Conservation (phyloP, 2,329 filamentous ascomycete species). For the Xylaria polymorpha region DNA sequence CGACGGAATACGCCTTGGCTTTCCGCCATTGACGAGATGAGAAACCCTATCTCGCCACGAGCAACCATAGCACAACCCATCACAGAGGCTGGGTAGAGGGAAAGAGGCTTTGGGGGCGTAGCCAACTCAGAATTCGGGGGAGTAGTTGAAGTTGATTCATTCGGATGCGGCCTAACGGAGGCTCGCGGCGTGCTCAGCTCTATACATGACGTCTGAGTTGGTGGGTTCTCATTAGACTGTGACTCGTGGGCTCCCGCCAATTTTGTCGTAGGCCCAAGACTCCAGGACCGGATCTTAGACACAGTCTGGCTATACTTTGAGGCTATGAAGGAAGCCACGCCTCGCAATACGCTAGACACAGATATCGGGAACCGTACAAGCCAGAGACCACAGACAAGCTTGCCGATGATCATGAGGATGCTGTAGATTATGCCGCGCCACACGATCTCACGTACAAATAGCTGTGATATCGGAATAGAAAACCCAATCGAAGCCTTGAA, state of each 20-base stretch:
- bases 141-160: background rate
- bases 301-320: constrained; percentile 32
- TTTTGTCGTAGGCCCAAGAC: background rate
- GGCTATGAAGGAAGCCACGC: constrained; percentile 21
- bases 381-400: constrained; percentile 71
- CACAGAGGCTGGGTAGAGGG: constrained; percentile 74
- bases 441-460: constrained; percentile 72
- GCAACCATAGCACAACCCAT: constrained; percentile 77
- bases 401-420: constrained; percentile 74
- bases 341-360: constrained; percentile 15
- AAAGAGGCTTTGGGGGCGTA: constrained; percentile 62
- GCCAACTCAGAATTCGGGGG: no score
- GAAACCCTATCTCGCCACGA: constrained; percentile 82
- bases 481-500: constrained; percentile 74
- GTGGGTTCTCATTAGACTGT: background rate
- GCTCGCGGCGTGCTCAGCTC: background rate
- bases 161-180: background rate
- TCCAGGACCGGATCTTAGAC: constrained; percentile 33
- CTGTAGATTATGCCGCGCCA: constrained; percentile 82
- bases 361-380: constrained; percentile 56
- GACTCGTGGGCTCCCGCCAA: constrained; percentile 4
- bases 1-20: constrained; percentile 57
- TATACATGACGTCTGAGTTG: constrained; percentile 2
- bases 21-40: constrained; percentile 77
- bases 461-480: constrained; percentile 76